Evolutionary conservation across 1,284 basidiomycete species (phyloP).

Genomic region (Gomphus sp.): DNA sequence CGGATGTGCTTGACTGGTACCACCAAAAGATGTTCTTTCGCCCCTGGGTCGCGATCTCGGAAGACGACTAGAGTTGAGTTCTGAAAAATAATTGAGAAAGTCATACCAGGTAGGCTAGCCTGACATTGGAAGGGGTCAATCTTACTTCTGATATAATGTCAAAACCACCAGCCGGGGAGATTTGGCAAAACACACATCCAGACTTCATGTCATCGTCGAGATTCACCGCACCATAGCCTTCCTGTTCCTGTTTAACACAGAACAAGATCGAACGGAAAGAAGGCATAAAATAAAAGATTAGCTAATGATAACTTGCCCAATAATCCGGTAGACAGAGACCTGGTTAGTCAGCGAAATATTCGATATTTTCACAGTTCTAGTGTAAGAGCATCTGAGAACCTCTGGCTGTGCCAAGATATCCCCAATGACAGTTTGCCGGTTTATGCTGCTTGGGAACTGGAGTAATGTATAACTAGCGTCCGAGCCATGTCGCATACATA

Average conservation of each 20-base stretch:
- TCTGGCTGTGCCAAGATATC: too few relatives aligned
- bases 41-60: constrained; percentile 51
- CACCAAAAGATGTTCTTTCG: constrained; percentile 53
- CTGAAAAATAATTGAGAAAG: constrained; percentile 22
- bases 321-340: too few relatives aligned
- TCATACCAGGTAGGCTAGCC: not conserved
- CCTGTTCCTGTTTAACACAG: not conserved
- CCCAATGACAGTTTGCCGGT: too few relatives aligned
- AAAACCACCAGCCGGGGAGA: not conserved
- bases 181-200: constrained; percentile 7
- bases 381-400: too few relatives aligned
- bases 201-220: not conserved
- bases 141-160: not conserved
- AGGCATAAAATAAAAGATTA: not conserved
- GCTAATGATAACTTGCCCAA: too few relatives aligned
- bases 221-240: not conserved
- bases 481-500: too few relatives aligned
- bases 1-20: constrained; percentile 56
- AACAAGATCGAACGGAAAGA: not conserved
- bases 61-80: constrained; percentile 55
- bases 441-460: too few relatives aligned
- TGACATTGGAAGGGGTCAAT: not conserved
- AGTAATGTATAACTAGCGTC: too few relatives aligned
- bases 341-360: too few relatives aligned
- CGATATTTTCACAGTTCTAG: too few relatives aligned